Conservation (phyloP, 345 rosid genomes). For the Eucalyptus guilfoylei region DNA sequence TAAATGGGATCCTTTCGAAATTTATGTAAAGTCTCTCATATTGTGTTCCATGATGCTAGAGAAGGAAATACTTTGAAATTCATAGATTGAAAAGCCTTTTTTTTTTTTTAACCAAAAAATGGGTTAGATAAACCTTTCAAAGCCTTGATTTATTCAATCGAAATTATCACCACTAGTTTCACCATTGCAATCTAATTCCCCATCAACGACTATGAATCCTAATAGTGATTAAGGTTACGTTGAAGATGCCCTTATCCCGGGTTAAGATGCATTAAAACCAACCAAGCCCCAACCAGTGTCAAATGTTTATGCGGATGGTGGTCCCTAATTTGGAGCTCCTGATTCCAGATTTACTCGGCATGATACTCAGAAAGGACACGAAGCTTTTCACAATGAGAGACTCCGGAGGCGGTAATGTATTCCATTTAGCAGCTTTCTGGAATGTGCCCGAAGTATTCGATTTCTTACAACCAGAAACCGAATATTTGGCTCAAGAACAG, state of each 20-base stretch:
- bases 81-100: neutral
- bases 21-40: neutral
- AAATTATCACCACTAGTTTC: neutral
- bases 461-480: neutral
- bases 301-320: neutral
- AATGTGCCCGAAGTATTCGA: too few relatives aligned
- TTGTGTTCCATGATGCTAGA: neutral
- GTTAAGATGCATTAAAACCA: neutral
- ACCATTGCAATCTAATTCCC: neutral
- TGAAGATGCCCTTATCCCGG: neutral
- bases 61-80: neutral
- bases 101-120: neutral
- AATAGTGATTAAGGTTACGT: neutral
- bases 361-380: accelerated
- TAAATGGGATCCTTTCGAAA: neutral
- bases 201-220: neutral
- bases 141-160: neutral
- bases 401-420: neutral
- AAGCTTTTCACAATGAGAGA: neutral
- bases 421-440: neutral
- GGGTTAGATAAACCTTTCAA: neutral
- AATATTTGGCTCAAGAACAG: neutral
- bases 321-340: neutral
- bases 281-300: neutral
- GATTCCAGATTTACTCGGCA: accelerated